Percentiles rank a stretch among this genome's conserved stretches.
Conservation (phyloP, 345 rosid species). For the Dimocarpus longan region DNA sequence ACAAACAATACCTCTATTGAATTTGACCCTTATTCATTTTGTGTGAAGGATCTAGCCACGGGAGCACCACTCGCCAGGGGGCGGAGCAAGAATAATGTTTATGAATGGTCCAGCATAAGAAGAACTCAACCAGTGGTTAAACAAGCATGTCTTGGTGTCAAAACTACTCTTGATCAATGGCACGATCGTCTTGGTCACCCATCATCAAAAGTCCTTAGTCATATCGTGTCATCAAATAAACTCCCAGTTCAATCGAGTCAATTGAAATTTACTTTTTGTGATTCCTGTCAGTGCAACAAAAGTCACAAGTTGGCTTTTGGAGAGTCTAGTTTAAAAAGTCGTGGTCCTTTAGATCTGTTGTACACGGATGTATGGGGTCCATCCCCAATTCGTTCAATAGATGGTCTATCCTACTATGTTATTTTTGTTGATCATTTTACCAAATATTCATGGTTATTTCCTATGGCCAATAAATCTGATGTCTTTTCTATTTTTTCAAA, state of each 20-base stretch:
- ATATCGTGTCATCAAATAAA: not conserved
- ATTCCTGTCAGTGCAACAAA: conserved; percentile 12
- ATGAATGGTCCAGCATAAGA: not conserved
- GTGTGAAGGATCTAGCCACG: not conserved
- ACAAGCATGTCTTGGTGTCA: not conserved
- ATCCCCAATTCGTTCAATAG: not conserved
- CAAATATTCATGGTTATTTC: too few species aligned
- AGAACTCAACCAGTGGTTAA: not conserved
- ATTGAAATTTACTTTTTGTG: not conserved
- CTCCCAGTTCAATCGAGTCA: not conserved
- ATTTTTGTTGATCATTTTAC: too few species aligned
- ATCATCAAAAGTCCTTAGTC: not conserved
- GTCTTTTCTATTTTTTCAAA: not conserved
- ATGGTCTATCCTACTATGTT: not conserved
- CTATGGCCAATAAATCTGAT: not conserved
- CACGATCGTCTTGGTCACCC: not conserved
- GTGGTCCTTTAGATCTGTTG: not conserved
- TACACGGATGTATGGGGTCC: conserved; percentile 13
- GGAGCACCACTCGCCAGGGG: not conserved
- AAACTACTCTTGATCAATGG: not conserved
- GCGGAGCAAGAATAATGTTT: not conserved
- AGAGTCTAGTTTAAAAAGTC: not conserved
- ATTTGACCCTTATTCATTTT: not conserved
- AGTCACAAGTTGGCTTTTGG: not conserved
- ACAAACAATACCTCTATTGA: not conserved